Conservation (phyloP, 192 early-diverging fungal species). For the Backusella circina region DNA sequence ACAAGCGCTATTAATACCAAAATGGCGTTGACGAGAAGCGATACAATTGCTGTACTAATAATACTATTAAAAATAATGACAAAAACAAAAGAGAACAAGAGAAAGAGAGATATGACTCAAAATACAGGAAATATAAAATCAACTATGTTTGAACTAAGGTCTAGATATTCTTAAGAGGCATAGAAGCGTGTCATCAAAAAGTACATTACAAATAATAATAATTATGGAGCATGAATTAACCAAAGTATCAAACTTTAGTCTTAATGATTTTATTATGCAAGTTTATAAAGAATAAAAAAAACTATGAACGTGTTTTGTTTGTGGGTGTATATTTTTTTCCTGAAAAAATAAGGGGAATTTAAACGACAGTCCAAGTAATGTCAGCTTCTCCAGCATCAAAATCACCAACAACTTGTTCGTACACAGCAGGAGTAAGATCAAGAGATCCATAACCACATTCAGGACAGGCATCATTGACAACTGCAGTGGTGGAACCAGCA, state of each 20-base stretch:
- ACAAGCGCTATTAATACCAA: no score
- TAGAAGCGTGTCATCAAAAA: background rate
- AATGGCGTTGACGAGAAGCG: no score
- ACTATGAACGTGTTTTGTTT: background rate
- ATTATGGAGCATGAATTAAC: background rate
- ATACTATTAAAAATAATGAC: no score
- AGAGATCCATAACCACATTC: constrained; percentile 46
- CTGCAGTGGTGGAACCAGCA: constrained; percentile 44
- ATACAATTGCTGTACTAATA: no score
- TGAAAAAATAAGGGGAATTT: background rate
- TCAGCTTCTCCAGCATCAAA: constrained; percentile 39
- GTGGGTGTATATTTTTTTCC: background rate
- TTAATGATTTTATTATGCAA: background rate
- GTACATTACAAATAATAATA: background rate
- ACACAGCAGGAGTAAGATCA: constrained; percentile 49
- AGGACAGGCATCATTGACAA: constrained; percentile 49
- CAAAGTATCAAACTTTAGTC: background rate
- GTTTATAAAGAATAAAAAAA: background rate
- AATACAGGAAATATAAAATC: no score
- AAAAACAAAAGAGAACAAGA: no score
- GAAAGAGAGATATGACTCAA: no score
- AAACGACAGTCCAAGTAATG: constrained; percentile 49
- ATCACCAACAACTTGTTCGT: constrained; percentile 30
- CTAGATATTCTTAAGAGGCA: background rate
- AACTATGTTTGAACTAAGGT: no score